These are phyloP conservation scores for Scheffersomyces parashehatae DNA, from an alignment of 1,139 yeast species.

Conservation along the genomic window DNA sequence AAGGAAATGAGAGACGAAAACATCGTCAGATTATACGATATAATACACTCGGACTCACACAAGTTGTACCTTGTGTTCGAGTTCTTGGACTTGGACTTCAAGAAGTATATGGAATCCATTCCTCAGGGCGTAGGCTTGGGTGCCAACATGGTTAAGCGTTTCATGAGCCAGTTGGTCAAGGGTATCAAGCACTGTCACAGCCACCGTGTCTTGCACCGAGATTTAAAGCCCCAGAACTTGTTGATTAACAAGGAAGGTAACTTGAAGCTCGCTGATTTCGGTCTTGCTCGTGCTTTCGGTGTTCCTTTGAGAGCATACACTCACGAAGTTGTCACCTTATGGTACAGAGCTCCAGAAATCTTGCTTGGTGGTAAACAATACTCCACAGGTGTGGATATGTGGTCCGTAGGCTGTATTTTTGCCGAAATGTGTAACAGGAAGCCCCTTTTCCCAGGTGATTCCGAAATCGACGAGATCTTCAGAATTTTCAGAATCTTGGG, in stretches of 20 bases:
- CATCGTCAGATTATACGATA: slow-evolving; percentile 87
- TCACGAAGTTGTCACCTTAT: slow-evolving; percentile 94
- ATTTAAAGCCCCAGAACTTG: slow-evolving; percentile 93
- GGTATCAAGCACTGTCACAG: slow-evolving; percentile 96
- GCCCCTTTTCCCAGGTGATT: slow-evolving; percentile 96
- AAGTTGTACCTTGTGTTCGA: slow-evolving; percentile 93
- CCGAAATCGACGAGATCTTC: slow-evolving; percentile 96
- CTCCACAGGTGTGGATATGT: slow-evolving; percentile 97
- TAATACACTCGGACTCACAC: slow-evolving; percentile 95
- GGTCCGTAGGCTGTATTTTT: slow-evolving; percentile 98
- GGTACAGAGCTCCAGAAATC: slow-evolving; percentile 98
- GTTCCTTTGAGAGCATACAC: slow-evolving; percentile 96
- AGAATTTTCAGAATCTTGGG: slow-evolving; percentile 91
- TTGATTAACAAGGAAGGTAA: slow-evolving; percentile 94
- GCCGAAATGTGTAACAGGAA: slow-evolving; percentile 98
- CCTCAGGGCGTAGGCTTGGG: slow-evolving; percentile 93
- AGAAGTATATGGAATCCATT: slow-evolving; percentile 94
- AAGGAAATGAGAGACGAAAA: slow-evolving; percentile 93
- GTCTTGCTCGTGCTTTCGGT: slow-evolving; percentile 95
- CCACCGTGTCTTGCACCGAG: slow-evolving; percentile 93
- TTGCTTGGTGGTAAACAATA: slow-evolving; percentile 95
- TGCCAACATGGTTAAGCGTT: slow-evolving; percentile 84
- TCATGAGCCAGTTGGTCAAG: slow-evolving; percentile 87
- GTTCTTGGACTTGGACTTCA: slow-evolving; percentile 88
- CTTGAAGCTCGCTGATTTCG: slow-evolving; percentile 94